Evolutionary conservation across 768 basidiomycete species (phyloP).

Genomic region (Kwoniella sp.): DNA sequence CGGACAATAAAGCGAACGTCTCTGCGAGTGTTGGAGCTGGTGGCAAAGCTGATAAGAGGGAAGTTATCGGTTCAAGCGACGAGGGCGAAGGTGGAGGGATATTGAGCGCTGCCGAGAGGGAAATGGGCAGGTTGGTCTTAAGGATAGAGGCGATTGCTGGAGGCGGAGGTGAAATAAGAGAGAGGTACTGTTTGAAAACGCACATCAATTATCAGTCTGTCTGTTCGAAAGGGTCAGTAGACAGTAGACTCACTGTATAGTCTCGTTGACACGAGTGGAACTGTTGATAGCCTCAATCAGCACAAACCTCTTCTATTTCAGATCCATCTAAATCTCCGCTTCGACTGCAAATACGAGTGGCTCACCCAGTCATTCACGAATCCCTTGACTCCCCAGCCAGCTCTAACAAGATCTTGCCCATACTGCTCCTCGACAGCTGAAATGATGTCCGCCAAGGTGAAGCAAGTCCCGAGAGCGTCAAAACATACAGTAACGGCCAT

Average conservation of each 20-base stretch:
- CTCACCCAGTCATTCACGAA: constrained; percentile 38
- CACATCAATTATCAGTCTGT: not conserved
- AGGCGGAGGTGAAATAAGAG: constrained; percentile 33
- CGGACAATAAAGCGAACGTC: constrained; percentile 10
- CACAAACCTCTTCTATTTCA: not conserved
- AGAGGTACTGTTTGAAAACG: constrained; percentile 26
- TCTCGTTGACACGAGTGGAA: constrained; percentile 44
- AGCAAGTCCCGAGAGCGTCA: constrained; percentile 43
- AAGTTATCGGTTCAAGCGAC: constrained; percentile 21
- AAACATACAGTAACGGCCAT: constrained; percentile 38
- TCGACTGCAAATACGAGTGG: not conserved
- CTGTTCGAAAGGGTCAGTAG: too few species aligned
- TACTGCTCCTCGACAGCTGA: constrained; percentile 31
- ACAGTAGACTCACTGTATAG: constrained; percentile 36
- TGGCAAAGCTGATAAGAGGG: constrained; percentile 18
- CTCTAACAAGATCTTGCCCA: constrained; percentile 22
- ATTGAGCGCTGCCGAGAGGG: constrained; percentile 26
- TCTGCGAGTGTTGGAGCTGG: constrained; percentile 24
- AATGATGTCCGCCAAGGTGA: constrained; percentile 33
- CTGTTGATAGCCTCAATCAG: constrained; percentile 8
- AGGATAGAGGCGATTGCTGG: constrained; percentile 38
- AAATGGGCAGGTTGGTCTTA: constrained; percentile 25
- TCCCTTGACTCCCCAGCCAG: constrained; percentile 24
- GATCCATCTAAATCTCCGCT: too few species aligned
- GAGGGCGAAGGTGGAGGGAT: constrained; percentile 10